A percentile compares a stretch with the other conserved stretches of the same genome.
Conservation (phyloP, 768 basidiomycete genomes). For the Lactifluus rugatus region DNA sequence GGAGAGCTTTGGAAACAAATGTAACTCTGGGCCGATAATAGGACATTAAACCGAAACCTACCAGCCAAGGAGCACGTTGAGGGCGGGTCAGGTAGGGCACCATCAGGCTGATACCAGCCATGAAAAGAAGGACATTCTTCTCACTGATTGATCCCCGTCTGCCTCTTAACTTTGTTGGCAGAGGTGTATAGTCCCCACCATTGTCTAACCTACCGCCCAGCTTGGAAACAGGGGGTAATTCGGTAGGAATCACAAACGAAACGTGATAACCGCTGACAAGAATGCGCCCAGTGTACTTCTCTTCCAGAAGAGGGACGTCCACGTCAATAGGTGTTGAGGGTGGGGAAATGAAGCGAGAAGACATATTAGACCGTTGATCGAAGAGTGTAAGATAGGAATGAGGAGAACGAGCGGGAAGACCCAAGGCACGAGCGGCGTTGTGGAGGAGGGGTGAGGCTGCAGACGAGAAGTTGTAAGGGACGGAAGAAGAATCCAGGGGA, state of each 20-base stretch:
- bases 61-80: constrained; percentile 66
- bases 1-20: constrained; percentile 41
- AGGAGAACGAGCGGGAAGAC: constrained; percentile 48
- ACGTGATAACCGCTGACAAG: constrained; percentile 70
- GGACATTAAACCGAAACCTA: constrained; percentile 24
- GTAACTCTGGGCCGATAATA: neutral
- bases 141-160: constrained; percentile 52
- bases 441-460: constrained; percentile 51
- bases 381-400: constrained; percentile 55
- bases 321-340: constrained; percentile 24
- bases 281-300: constrained; percentile 63
- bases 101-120: constrained; percentile 74
- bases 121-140: constrained; percentile 55
- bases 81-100: constrained; percentile 59
- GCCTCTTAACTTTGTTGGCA: constrained; percentile 9
- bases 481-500: constrained; percentile 59
- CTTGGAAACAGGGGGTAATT: constrained; percentile 32
- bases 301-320: constrained; percentile 42
- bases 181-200: constrained; percentile 11
- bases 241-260: constrained; percentile 65
- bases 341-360: constrained; percentile 31
- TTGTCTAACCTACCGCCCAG: constrained; percentile 17
- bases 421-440: constrained; percentile 59
- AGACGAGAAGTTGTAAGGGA: constrained; percentile 68
- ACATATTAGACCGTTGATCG: constrained; percentile 24